phyloP scores from a whole-genome alignment of 495 filamentous ascomycete species.

The Penicillium taxi region DNA sequence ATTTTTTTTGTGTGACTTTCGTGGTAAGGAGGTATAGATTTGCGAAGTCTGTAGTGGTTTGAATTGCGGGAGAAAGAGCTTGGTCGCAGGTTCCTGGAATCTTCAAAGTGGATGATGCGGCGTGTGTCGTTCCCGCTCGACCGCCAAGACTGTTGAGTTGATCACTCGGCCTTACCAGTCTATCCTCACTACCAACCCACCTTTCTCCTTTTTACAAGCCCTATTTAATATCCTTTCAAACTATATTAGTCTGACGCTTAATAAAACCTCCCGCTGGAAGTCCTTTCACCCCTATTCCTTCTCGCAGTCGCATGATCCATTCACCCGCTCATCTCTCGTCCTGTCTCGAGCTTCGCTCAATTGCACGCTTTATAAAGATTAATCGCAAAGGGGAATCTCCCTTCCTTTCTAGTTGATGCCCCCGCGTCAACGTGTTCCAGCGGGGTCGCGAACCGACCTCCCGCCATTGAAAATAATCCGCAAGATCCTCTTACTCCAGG shows the following conservation, averaged over 20 bases:
- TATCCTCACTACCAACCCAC: neutral
- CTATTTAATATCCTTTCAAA: too few species aligned
- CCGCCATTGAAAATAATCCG: slow-evolving; percentile 76
- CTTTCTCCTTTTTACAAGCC: neutral
- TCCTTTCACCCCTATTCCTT: neutral
- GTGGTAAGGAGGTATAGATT: neutral
- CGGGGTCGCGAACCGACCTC: slow-evolving; percentile 72
- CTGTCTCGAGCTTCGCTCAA: slow-evolving; percentile 9
- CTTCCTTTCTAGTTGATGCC: slow-evolving; percentile 48
- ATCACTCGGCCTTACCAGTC: slow-evolving; percentile 5
- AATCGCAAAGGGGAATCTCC: slow-evolving; percentile 6
- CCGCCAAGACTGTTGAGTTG: slow-evolving; percentile 22
- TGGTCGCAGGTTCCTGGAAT: slow-evolving; percentile 1
- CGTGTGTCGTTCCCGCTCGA: slow-evolving; percentile 12
- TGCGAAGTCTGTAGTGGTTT: neutral
- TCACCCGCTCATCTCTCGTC: neutral
- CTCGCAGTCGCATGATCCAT: slow-evolving; percentile 8
- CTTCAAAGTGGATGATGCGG: neutral
- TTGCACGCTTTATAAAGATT: neutral
- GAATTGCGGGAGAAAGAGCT: neutral
- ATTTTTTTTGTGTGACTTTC: neutral
- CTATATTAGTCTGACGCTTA: neutral
- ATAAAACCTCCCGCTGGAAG: neutral
- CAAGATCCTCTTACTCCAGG: slow-evolving; percentile 83
- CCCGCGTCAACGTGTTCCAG: slow-evolving; percentile 66